These are phyloP conservation scores for Ilex asprella DNA, from an alignment of 257 asterid species.

Conservation along the genomic window DNA sequence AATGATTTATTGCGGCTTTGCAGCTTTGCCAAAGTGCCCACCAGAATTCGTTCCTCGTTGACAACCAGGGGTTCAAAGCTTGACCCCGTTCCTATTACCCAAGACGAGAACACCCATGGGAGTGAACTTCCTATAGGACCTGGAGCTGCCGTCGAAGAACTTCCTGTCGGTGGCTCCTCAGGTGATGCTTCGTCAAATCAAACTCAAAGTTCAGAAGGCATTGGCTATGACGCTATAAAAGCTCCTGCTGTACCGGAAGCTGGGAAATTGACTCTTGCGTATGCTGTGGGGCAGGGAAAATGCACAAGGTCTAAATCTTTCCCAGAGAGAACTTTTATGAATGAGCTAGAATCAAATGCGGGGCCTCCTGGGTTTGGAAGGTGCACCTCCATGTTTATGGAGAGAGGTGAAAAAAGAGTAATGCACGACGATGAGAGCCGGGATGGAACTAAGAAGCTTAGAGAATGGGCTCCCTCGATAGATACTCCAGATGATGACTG, in stretches of 20 bases:
- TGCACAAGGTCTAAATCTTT: slow-evolving; percentile 22
- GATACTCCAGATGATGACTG: slow-evolving; percentile 27
- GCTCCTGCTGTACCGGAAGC: slow-evolving; percentile 24
- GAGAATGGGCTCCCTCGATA: slow-evolving; percentile 35
- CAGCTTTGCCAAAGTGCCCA: slow-evolving; percentile 56
- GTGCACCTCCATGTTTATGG: slow-evolving; percentile 29
- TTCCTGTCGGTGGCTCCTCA: slow-evolving; percentile 31
- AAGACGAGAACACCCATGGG: slow-evolving; percentile 26
- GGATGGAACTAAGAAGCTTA: slow-evolving; percentile 47
- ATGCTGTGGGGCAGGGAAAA: slow-evolving; percentile 21
- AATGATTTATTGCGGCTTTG: slow-evolving; percentile 50
- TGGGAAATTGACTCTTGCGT: slow-evolving; percentile 15
- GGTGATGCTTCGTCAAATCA: slow-evolving; percentile 33
- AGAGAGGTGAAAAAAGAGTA: slow-evolving; percentile 55
- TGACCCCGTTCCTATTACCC: slow-evolving; percentile 27
- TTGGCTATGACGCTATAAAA: slow-evolving; percentile 24
- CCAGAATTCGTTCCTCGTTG: slow-evolving; percentile 64
- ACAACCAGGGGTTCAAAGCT: slow-evolving; percentile 38
- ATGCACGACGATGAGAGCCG: slow-evolving; percentile 32
- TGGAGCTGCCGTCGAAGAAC: slow-evolving; percentile 29
- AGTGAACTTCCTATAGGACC: slow-evolving; percentile 38
- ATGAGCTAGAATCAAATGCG: slow-evolving; percentile 30
- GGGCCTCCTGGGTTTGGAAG: slow-evolving; percentile 37
- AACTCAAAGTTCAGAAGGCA: slow-evolving; percentile 22
- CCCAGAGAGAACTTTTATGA: slow-evolving; percentile 25